Percentiles rank a stretch among this genome's conserved stretches.
Evolutionary conservation across 2,329 filamentous ascomycete species (phyloP).

Genomic region (Microdochium trichocladiopsis): DNA sequence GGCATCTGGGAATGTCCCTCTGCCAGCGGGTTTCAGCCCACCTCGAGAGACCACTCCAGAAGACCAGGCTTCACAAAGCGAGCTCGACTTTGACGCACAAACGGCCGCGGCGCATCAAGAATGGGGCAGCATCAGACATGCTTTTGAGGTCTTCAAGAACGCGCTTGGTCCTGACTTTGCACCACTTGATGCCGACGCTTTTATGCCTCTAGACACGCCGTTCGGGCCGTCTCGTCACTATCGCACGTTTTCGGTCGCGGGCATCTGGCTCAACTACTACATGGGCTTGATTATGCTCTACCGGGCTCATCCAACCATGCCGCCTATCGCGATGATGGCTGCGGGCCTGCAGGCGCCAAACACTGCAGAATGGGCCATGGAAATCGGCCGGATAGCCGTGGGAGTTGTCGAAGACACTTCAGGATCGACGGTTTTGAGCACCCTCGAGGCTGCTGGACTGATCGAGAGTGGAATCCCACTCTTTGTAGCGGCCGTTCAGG

Average conservation of each 20-base stretch:
- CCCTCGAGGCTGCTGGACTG: conserved; percentile 70
- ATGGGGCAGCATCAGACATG: conserved; percentile 68
- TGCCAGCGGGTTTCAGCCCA: conserved; percentile 48
- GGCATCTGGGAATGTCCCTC: conserved; percentile 37
- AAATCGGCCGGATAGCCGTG: conserved; percentile 74
- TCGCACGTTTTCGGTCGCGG: conserved; percentile 78
- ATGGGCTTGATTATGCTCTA: conserved; percentile 79
- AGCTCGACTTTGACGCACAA: conserved; percentile 52
- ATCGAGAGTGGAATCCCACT: conserved; percentile 77
- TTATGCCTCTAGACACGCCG: conserved; percentile 56
- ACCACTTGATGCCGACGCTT: conserved; percentile 63
- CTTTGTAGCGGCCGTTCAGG: conserved; percentile 79
- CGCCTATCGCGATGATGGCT: conserved; percentile 81
- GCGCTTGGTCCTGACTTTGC: conserved; percentile 69
- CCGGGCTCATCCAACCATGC: conserved; percentile 81
- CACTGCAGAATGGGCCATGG: conserved; percentile 64
- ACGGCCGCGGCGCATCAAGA: conserved; percentile 67
- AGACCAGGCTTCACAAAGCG: conserved; percentile 29
- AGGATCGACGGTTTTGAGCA: conserved; percentile 56
- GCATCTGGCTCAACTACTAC: conserved; percentile 82
- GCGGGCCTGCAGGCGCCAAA: conserved; percentile 69
- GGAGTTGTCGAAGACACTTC: conserved; percentile 56
- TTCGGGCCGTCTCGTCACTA: conserved; percentile 81
- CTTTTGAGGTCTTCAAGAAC: conserved; percentile 60
- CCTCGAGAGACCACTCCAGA: conserved; percentile 34